Evolutionary conservation across 495 filamentous ascomycete species (phyloP), one percentile per base, ranked within the genome.

Genomic region (Ramalina intermedia): DNA sequence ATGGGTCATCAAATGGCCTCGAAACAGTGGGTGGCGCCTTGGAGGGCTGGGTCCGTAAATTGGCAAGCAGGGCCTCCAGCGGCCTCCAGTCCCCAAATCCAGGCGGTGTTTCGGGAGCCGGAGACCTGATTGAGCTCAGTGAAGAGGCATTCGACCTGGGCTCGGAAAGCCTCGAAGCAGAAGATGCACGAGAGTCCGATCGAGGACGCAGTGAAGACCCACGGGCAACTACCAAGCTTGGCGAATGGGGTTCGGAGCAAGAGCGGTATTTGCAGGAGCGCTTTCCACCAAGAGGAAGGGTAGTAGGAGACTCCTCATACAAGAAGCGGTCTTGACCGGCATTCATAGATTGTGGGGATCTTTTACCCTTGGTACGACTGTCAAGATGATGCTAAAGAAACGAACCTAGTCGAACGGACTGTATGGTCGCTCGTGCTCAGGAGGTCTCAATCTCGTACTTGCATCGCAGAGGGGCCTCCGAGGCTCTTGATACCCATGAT

Each of bases 121-220:
- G 79, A 0, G 90, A 96, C 65, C 62, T 95, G 47, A 96, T 96
- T 57, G 90, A 96, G 64, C 66, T 96, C 47, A 74, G 78, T 35
- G 82, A 89, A 60, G 71, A 56, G 48, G 54, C 54, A 16, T 56
- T 59, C 43, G 54, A 57, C 29, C 13, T 54, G 5, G 51, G 52
- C 29, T 33, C 51, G 16, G 47, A 44, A 20, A 18, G 38, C 3
- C n/a, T 13, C 29, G 50, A 40, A 11, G 33, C 37, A 13, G 43
- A 13, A 42, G 7, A 35, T 20, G 36, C 41, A 37, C 13, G 21
- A 41, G 37, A 39, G 8, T 4, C 18, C 23, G 26, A 39, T 18
- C 49, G 29, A 3, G 4, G 26, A 16, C 37, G 12, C 13, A 54
- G n/a, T 43, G 36, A 14, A 36, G 33, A 46, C 37, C 29, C 47